phyloP scores from a whole-genome alignment of 805 yeast species.

The Monosporozyma yasuniensis region DNA sequence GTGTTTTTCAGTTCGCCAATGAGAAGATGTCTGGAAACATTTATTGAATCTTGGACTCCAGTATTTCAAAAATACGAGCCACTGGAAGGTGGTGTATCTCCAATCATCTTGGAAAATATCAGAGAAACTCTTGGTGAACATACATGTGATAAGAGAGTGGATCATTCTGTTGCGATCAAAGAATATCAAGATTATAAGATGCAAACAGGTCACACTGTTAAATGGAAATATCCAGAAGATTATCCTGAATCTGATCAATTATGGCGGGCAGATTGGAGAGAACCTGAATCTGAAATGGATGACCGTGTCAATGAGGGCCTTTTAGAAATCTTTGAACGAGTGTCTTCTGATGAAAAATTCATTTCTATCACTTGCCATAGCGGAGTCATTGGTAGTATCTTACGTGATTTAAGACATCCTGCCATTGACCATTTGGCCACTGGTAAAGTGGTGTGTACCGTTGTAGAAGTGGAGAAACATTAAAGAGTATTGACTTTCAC shows the following conservation, averaged over 20 bases:
- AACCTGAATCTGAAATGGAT: conserved; percentile 41
- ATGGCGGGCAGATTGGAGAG: conserved; percentile 40
- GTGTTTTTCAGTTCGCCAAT: conserved; percentile 53
- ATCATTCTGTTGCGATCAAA: conserved; percentile 11
- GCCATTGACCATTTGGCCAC: conserved; percentile 47
- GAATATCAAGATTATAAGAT: conserved; percentile 16
- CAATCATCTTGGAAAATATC: conserved; percentile 33
- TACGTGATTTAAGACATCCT: conserved; percentile 47
- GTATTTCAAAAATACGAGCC: conserved; percentile 27
- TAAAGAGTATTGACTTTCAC: too few relatives aligned
- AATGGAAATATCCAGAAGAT: conserved; percentile 37
- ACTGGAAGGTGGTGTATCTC: conserved; percentile 13
- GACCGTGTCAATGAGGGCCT: conserved; percentile 33
- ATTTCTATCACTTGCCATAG: conserved; percentile 52
- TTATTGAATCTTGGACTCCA: conserved; percentile 47
- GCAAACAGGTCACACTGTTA: conserved; percentile 29
- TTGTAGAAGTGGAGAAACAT: conserved; percentile 31
- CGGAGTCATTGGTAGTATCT: conserved; percentile 46
- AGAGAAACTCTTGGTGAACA: conserved; percentile 57
- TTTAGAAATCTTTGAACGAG: conserved; percentile 36
- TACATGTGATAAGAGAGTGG: conserved; percentile 47
- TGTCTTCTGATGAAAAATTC: conserved; percentile 18
- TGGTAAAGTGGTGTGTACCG: conserved; percentile 56
- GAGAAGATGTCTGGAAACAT: conserved; percentile 53
- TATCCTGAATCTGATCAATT: conserved; percentile 43